These are phyloP conservation scores for Colletotrichum costaricense DNA, from an alignment of 2,329 filamentous ascomycete species.

Conservation along the genomic window DNA sequence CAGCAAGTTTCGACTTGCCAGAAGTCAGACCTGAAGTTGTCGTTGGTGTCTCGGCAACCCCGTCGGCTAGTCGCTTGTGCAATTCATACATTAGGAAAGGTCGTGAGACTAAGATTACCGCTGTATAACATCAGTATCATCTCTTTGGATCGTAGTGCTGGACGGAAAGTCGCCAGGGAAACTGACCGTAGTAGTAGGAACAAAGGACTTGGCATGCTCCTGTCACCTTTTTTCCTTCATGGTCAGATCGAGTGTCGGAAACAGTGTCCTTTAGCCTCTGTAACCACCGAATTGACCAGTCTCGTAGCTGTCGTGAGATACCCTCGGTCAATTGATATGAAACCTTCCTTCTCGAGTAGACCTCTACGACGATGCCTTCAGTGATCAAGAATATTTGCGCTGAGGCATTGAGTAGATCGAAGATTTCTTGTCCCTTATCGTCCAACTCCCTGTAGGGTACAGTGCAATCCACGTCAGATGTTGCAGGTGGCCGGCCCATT, in stretches of 20 bases:
- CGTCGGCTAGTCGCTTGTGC: slow-evolving; percentile 55
- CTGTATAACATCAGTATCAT: slow-evolving; percentile 35
- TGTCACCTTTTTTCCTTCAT: slow-evolving; percentile 46
- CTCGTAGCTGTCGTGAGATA: slow-evolving; percentile 62
- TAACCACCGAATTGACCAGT: slow-evolving; percentile 63
- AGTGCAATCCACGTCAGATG: slow-evolving; percentile 66
- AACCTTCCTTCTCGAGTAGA: slow-evolving; percentile 65
- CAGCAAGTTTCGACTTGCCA: slow-evolving; percentile 61
- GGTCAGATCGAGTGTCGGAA: slow-evolving; percentile 37
- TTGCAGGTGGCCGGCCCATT: slow-evolving; percentile 65
- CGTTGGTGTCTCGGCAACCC: slow-evolving; percentile 14
- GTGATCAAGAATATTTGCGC: slow-evolving; percentile 64
- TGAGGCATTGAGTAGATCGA: slow-evolving; percentile 61
- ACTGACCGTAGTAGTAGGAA: slow-evolving; percentile 60
- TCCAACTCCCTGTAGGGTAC: slow-evolving; percentile 56
- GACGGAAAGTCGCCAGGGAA: background rate
- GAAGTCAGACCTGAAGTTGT: slow-evolving; percentile 42
- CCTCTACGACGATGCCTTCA: slow-evolving; percentile 61
- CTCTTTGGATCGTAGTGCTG: too few relatives aligned
- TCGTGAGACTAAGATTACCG: slow-evolving; percentile 66
- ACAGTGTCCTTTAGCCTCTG: slow-evolving; percentile 54
- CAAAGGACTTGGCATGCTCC: slow-evolving; percentile 64
- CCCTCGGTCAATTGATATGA: slow-evolving; percentile 64
- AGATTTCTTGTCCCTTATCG: slow-evolving; percentile 48
- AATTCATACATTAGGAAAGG: slow-evolving; percentile 69